Base-by-base conservation (phyloP, 257 asterid genomes). In the Cinchona pubescens region DNA sequence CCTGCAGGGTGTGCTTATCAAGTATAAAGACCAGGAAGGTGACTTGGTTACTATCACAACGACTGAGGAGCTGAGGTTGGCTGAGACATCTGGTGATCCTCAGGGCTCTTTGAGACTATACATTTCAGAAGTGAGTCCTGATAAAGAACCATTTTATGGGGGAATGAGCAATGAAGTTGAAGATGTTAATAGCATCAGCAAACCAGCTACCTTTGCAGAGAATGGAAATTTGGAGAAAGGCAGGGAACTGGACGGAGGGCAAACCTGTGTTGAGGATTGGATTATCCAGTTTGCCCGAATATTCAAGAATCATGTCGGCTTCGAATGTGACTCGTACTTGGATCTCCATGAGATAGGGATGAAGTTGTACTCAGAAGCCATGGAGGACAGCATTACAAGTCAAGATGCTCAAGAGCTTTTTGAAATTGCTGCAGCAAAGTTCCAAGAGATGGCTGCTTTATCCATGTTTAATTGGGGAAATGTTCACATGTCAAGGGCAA, bases 381-480 rank as follows among this genome's bases (percentile, higher is more conserved):
- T 91, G 92, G 96, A 93, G 79, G 98, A 91, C 43, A 80, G 90
- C 42, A 86, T 93, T 72, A 89, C 98, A 56, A 87, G 92, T 77
- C 96, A 90, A 78, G 91, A 91, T 72, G 92, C 98, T 37, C 91
- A 87, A 63, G 84, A 80, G 74, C 87, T 91, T 70, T 93, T 93
- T 69, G 97, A 88, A 60, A 87, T 89, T 71, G 92, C 98, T 42
- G 90, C 92, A 72, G 88, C 71, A 30, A 90, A 87, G 82, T 91
- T 93, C 82, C 97, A 93, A 76, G 98, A 93, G 80, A 86, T 93
- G 92, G 84, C 90, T 25, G 97, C 97, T 79, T 86, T 93, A 84
- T 93, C 98, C 51, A 77, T 90, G 92, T 91, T 93, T 79, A 93
- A 93, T 76, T 90, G 96, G 95, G 98, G 97, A 72, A 91, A 93